These are phyloP conservation scores for Zoysia pacifica DNA, from an alignment of 176 grass and related monocot species.

Conservation along the genomic window DNA sequence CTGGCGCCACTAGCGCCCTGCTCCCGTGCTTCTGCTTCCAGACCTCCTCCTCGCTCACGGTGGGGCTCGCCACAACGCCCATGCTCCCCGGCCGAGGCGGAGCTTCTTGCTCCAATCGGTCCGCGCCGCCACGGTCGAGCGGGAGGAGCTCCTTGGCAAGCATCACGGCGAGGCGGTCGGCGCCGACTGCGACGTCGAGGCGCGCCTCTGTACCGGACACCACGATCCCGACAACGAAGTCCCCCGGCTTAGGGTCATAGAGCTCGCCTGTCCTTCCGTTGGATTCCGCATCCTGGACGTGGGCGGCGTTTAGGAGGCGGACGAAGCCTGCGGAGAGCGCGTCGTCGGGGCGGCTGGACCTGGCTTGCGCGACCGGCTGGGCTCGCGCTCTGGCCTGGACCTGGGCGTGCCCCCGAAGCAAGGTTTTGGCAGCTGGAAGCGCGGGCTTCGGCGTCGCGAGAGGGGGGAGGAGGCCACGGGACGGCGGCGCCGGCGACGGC, in stretches of 20 bases:
- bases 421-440: background rate
- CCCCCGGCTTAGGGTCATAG: conserved; percentile 77
- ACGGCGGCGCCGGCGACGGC: conserved; percentile 27
- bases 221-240: conserved; percentile 74
- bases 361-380: conserved; percentile 10
- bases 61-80: conserved; percentile 47
- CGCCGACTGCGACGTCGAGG: conserved; percentile 81
- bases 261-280: background rate
- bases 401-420: background rate
- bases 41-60: too few relatives aligned
- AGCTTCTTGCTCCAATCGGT: too few relatives aligned
- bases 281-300: background rate
- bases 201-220: conserved; percentile 73
- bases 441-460: conserved; percentile 28
- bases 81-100: background rate
- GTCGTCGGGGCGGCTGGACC: conserved; percentile 33
- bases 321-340: conserved; percentile 42
- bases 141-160: background rate
- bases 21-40: too few relatives aligned
- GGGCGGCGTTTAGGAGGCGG: conserved; percentile 17
- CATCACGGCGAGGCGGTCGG: conserved; percentile 79
- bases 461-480: conserved; percentile 22
- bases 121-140: too few relatives aligned
- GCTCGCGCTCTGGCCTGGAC: background rate
- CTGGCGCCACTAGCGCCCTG: background rate